A percentile compares a stretch with the other conserved stretches of the same genome.
These are phyloP conservation scores for Cryptococcus sp. DNA, from an alignment of 1,284 basidiomycete species.

Conservation along the genomic window DNA sequence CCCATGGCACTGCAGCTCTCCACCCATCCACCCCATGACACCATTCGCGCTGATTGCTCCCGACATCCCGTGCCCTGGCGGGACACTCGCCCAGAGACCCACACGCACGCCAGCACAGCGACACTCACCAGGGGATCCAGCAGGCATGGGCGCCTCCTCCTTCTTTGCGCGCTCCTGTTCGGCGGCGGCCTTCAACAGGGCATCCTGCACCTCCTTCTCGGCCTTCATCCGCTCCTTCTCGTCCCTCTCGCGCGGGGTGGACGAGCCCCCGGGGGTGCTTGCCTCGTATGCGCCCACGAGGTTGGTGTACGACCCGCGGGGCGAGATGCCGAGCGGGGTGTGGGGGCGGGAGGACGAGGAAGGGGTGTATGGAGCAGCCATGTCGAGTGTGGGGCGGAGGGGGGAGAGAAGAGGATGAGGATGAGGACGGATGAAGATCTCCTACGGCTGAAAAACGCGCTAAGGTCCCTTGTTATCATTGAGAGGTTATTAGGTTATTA, in stretches of 20 bases:
- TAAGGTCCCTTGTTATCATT: too few species aligned
- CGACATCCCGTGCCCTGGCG: too few species aligned
- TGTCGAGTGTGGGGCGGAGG: too few species aligned
- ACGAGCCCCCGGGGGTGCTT: slow-evolving; percentile 13
- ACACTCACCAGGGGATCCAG: slow-evolving; percentile 29
- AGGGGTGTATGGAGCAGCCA: slow-evolving; percentile 1
- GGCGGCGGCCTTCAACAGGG: slow-evolving; percentile 22
- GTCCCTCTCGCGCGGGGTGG: slow-evolving; percentile 8
- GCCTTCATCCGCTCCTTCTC: slow-evolving; percentile 32
- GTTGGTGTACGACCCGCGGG: slow-evolving; percentile 36
- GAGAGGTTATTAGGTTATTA: too few species aligned
- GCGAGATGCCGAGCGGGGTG: slow-evolving; percentile 30
- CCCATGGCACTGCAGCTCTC: background rate
- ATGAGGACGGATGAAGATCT: too few species aligned
- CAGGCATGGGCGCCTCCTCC: slow-evolving; percentile 27
- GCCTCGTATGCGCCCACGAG: slow-evolving; percentile 19
- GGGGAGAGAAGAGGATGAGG: too few species aligned
- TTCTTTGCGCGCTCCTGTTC: slow-evolving; percentile 32
- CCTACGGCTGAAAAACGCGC: too few species aligned
- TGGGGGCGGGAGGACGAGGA: slow-evolving; percentile 23
- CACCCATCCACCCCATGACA: background rate
- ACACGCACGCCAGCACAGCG: background rate
- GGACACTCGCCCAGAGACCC: too few species aligned
- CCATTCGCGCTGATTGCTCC: too few species aligned
- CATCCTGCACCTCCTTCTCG: slow-evolving; percentile 27